phyloP scores from a whole-genome alignment of 208 protist species.

The Acanthamoeba culbertsoni region DNA sequence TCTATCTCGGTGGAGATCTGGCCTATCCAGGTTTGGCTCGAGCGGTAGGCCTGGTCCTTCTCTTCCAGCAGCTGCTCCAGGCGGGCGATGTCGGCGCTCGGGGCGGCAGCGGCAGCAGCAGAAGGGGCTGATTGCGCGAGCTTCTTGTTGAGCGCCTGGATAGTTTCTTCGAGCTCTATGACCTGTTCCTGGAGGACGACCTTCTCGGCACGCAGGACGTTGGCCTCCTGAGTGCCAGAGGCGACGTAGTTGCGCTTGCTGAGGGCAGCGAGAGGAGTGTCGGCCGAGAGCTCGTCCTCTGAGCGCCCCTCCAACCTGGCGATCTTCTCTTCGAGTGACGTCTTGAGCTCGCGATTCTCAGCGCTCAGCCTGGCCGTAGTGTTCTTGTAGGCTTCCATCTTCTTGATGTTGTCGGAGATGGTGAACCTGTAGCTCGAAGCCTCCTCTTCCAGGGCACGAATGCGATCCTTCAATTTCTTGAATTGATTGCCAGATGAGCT shows the following conservation, averaged over 20 bases:
- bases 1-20: neutral
- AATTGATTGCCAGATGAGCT: neutral
- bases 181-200: neutral
- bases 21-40: neutral
- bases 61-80: conserved; percentile 22
- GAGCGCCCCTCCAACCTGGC: conserved; percentile 29
- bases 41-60: conserved; percentile 18
- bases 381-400: neutral
- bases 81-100: neutral
- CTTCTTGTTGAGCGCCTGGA: neutral
- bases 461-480: conserved; percentile 36
- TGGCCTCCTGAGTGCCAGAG: neutral
- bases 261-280: neutral
- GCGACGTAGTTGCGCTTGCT: conserved; percentile 33
- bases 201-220: neutral
- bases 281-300: neutral
- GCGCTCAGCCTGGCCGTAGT: neutral
- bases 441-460: neutral
- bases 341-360: neutral
- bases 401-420: neutral
- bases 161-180: neutral
- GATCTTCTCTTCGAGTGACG: conserved; percentile 9
- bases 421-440: neutral
- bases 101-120: neutral
- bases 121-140: neutral